These are phyloP conservation scores for Mycena vitilis DNA, from an alignment of 768 basidiomycete genomes.

Conservation along the genomic window DNA sequence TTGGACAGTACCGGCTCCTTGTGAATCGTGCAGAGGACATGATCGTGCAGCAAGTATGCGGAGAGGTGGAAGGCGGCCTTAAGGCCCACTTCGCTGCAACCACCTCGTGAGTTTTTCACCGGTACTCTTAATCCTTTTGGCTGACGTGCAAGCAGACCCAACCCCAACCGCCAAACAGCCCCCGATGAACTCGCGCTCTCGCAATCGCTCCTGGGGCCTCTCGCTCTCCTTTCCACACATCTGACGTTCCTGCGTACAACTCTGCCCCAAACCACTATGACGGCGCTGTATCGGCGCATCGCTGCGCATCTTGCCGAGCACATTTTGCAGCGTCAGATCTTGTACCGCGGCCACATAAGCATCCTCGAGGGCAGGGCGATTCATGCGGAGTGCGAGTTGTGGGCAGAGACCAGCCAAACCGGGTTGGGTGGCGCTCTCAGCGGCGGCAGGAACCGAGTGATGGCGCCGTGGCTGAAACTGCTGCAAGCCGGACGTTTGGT, in stretches of 20 bases:
- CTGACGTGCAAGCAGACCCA: conserved; percentile 34
- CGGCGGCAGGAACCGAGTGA: conserved; percentile 64
- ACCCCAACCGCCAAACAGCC: conserved; percentile 30
- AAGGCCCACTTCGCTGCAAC: conserved; percentile 76
- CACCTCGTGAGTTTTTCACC: conserved; percentile 49
- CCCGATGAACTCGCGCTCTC: conserved; percentile 65
- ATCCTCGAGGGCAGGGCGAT: conserved; percentile 71
- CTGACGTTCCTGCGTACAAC: conserved; percentile 73
- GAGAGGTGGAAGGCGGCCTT: conserved; percentile 83
- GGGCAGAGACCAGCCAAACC: conserved; percentile 82
- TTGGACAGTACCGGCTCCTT: conserved; percentile 71
- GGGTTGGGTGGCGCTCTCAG: conserved; percentile 62
- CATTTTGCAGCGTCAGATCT: conserved; percentile 84
- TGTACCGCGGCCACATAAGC: conserved; percentile 80
- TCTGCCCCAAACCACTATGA: conserved; percentile 69
- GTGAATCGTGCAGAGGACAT: conserved; percentile 85
- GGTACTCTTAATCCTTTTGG: not conserved
- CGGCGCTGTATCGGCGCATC: conserved; percentile 79
- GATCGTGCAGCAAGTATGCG: conserved; percentile 83
- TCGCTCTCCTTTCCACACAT: conserved; percentile 86
- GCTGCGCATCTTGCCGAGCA: conserved; percentile 78
- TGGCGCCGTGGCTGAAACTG: conserved; percentile 82
- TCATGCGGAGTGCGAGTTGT: conserved; percentile 79
- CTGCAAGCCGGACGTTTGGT: conserved; percentile 78
- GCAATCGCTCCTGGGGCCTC: conserved; percentile 77